A percentile compares a stretch with the other conserved stretches of the same genome.
Evolutionary conservation across 2,329 filamentous ascomycete species (phyloP).

Genomic region (Neophaeococcomyces aloes): DNA sequence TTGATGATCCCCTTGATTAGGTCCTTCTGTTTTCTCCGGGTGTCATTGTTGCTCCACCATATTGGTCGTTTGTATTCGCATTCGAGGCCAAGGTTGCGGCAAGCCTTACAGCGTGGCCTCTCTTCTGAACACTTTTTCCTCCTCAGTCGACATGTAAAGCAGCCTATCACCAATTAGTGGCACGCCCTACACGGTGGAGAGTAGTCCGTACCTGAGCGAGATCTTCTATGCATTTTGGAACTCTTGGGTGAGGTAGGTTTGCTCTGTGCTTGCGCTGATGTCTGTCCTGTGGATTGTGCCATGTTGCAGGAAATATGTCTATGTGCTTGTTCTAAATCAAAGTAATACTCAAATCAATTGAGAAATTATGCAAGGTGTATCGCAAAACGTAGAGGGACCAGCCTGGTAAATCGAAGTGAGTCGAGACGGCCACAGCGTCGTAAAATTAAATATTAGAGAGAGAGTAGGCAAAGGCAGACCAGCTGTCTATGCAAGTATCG

Average conservation of each 20-base stretch:
- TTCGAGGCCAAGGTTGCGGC: constrained; percentile 62
- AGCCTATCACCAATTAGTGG: constrained; percentile 36
- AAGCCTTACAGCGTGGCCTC: constrained; percentile 54
- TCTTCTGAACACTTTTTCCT: constrained; percentile 61
- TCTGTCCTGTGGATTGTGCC: constrained; percentile 18
- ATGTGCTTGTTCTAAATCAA: background rate
- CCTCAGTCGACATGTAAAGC: constrained; percentile 57
- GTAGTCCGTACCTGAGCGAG: constrained; percentile 67
- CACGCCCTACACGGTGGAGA: background rate
- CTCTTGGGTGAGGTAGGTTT: constrained; percentile 33
- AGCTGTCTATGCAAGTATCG: constrained; percentile 32
- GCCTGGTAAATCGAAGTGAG: background rate
- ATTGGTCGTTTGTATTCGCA: constrained; percentile 95
- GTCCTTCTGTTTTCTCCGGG: constrained; percentile 79
- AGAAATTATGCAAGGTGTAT: constrained; percentile 2
- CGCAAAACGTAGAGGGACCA: constrained; percentile 5
- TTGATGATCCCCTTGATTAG: constrained; percentile 94
- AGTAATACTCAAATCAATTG: constrained; percentile 2
- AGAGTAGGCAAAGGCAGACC: constrained; percentile 32
- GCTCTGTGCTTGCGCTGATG: constrained; percentile 19
- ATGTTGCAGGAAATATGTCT: constrained; percentile 9
- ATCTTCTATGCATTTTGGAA: constrained; percentile 81
- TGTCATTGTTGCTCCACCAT: constrained; percentile 95
- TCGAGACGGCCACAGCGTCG: background rate
- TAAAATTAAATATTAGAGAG: constrained; percentile 17